Evolutionary conservation across 805 yeast species (phyloP).

Genomic region (Candida anglica): DNA sequence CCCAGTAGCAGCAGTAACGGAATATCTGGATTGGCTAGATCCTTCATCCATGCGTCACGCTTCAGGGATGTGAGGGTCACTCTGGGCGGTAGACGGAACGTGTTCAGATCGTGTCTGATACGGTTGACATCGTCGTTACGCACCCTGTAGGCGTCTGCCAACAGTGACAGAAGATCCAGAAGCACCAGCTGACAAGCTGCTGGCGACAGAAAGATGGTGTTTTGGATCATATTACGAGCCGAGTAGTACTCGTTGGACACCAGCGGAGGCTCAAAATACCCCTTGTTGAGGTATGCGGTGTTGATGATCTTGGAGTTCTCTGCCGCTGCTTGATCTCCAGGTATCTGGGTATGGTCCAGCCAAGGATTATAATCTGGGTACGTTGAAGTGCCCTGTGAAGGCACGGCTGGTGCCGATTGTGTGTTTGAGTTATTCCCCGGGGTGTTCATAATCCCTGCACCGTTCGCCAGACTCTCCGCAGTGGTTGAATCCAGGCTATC

Average conservation of each 20-base stretch:
- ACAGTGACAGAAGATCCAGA: constrained; percentile 33
- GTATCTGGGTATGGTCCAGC: constrained; percentile 46
- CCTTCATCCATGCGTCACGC: constrained; percentile 80
- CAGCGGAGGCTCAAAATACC: constrained; percentile 61
- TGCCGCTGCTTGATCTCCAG: constrained; percentile 20
- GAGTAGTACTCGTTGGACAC: constrained; percentile 65
- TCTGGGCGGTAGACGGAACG: constrained; percentile 77
- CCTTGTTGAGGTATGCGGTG: constrained; percentile 56
- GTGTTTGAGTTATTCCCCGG: background rate
- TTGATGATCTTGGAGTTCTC: constrained; percentile 54
- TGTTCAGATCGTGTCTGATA: constrained; percentile 27
- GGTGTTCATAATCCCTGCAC: too few relatives aligned
- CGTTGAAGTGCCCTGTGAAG: constrained; percentile 11
- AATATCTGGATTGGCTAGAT: constrained; percentile 62
- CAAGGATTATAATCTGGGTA: constrained; percentile 77
- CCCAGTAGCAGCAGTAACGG: constrained; percentile 68
- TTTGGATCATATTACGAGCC: constrained; percentile 58
- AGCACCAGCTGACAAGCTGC: constrained; percentile 32
- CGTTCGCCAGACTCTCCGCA: constrained; percentile 4
- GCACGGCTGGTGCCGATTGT: background rate
- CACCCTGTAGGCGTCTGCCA: constrained; percentile 32
- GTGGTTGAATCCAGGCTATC: constrained; percentile 19
- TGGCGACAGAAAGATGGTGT: constrained; percentile 34
- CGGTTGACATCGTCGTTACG: constrained; percentile 39
- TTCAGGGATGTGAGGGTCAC: constrained; percentile 88